Conservation (phyloP, 2,329 filamentous ascomycete species). For the Thielaviopsis cerberus region DNA sequence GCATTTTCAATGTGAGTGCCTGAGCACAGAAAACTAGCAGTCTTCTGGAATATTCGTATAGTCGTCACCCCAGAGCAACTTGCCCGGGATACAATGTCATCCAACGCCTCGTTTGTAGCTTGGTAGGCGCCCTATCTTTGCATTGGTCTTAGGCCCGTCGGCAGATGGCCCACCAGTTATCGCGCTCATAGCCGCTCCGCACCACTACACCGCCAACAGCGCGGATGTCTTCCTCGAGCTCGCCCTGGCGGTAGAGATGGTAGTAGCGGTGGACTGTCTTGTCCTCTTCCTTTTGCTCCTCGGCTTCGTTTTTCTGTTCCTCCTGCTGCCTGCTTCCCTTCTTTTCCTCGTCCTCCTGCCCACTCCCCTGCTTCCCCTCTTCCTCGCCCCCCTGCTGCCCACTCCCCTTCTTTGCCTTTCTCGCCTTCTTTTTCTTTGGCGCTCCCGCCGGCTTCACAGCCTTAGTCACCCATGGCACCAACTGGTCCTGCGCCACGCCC, state of each 20-base stretch:
- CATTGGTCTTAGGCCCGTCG: conserved; percentile 13
- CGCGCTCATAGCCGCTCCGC: conserved; percentile 78
- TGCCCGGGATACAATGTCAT: not conserved
- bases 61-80: too few species aligned
- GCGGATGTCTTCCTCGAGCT: conserved; percentile 63
- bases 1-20: too few species aligned
- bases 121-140: not conserved
- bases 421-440: not conserved
- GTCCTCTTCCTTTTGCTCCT: conserved; percentile 15
- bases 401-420: not conserved
- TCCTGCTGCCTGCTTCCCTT: not conserved
- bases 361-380: not conserved
- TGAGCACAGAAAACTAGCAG: too few species aligned
- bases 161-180: conserved; percentile 90
- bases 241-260: conserved; percentile 72
- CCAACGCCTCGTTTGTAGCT: not conserved
- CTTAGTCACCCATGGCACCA: conserved; percentile 83
- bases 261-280: conserved; percentile 78
- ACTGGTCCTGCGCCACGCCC: conserved; percentile 67
- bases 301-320: not conserved
- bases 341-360: conserved; percentile 5
- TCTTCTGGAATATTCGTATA: too few species aligned
- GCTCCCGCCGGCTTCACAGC: conserved; percentile 9
- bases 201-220: conserved; percentile 58
- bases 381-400: not conserved